These are phyloP conservation scores for Quercus lobata DNA, from an alignment of 331 rosid species.

Conservation along the genomic window DNA sequence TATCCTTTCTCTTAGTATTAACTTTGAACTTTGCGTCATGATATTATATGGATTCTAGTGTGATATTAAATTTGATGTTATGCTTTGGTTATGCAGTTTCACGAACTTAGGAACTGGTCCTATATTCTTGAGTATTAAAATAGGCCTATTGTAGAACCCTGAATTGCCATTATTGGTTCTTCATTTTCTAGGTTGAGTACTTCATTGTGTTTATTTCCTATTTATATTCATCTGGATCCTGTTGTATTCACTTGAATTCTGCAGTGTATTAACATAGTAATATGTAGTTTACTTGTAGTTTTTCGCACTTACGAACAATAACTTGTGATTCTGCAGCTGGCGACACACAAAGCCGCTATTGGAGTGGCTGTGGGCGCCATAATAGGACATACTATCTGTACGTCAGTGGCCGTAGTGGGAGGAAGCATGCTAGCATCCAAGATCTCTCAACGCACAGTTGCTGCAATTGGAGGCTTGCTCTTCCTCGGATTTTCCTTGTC, in stretches of 20 bases:
- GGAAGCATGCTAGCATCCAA: conserved; percentile 98
- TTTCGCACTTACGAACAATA: neutral
- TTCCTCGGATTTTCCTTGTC: conserved; percentile 91
- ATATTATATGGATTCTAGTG: neutral
- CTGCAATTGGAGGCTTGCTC: conserved; percentile 93
- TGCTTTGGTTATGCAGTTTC: neutral
- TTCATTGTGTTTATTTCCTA: neutral
- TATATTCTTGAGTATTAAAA: neutral
- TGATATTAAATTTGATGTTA: neutral
- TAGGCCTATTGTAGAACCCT: too few species aligned
- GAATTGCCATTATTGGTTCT: too few species aligned
- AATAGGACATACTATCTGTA: conserved; percentile 91
- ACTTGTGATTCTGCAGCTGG: conserved; percentile 54
- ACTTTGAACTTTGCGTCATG: neutral
- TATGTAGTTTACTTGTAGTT: too few species aligned
- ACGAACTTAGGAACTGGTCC: neutral
- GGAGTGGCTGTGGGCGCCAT: conserved; percentile 97
- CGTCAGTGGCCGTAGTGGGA: conserved; percentile 94
- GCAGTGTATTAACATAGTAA: neutral
- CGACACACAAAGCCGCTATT: conserved; percentile 95
- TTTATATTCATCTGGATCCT: neutral
- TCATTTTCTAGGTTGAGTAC: too few species aligned
- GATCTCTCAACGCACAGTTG: conserved; percentile 96
- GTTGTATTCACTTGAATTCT: neutral
- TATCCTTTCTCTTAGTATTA: neutral